Conservation (phyloP, 2,329 filamentous ascomycete genomes). For the Phyllachora maydis region DNA sequence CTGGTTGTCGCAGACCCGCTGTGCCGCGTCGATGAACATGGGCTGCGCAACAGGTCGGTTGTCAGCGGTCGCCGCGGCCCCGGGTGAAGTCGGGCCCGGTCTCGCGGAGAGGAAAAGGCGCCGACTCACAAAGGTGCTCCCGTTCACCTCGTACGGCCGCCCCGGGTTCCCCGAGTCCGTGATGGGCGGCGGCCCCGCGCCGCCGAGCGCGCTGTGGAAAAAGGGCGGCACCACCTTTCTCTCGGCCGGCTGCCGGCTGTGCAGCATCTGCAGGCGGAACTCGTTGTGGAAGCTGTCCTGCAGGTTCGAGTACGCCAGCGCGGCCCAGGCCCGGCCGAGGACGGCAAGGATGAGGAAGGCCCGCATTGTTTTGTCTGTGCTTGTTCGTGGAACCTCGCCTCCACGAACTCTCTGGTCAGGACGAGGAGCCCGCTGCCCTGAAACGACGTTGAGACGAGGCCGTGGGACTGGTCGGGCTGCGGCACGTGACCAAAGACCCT, state of each 20-base stretch:
- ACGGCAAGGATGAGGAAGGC: constrained; percentile 2
- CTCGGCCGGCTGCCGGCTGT: constrained; percentile 11
- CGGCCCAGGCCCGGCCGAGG: constrained; percentile 2
- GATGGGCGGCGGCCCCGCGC: constrained; percentile 14
- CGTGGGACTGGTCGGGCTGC: too few species aligned
- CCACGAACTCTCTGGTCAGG: too few species aligned
- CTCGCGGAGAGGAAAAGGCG: background rate
- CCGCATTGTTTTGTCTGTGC: too few species aligned
- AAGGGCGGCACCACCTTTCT: constrained; percentile 22
- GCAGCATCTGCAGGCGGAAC: constrained; percentile 14
- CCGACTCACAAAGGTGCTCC: constrained; percentile 20
- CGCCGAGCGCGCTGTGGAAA: constrained; percentile 19
- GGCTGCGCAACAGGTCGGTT: too few species aligned
- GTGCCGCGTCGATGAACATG: constrained; percentile 19
- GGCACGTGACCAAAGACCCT: too few species aligned
- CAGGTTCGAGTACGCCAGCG: constrained; percentile 6
- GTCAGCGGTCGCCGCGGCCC: too few species aligned
- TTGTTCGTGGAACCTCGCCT: too few species aligned
- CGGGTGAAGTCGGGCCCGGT: background rate
- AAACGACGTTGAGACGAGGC: too few species aligned
- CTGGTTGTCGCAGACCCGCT: constrained; percentile 25
- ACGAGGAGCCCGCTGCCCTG: too few species aligned
- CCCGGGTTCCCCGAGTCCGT: constrained; percentile 16
- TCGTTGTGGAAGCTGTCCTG: constrained; percentile 13
- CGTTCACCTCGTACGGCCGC: constrained; percentile 20